Evolutionary conservation across 345 rosid species (phyloP), one percentile per base, ranked within the genome.

Genomic region (Linum lewisii): DNA sequence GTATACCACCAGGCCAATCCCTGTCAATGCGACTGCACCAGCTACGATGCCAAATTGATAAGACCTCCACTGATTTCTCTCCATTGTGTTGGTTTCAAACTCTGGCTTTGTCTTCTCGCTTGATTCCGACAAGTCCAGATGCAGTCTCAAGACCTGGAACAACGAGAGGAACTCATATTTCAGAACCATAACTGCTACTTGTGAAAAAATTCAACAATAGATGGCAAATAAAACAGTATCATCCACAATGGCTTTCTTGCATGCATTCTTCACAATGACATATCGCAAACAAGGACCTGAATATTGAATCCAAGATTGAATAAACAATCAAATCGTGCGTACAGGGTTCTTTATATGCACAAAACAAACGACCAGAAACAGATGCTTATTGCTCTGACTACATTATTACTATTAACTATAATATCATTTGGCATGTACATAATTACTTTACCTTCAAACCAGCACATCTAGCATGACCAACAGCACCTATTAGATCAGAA

Each of bases 401-500:
- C 16, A 8, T 16, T 11, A 1, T n/a, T n/a, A n/a, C n/a, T n/a
- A n/a, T n/a, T n/a, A n/a, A n/a, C n/a, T n/a, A n/a, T n/a, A n/a
- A n/a, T 38, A 15, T 20, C 8, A 11, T 20, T 29, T 49, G 16
- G 44, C 7, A 8, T 5, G 58, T 7, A 63, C 3, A 60, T 51
- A 63, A 23, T 11, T 16, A 22, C 14, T 56, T 61, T 67, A 90
- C 97, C 96, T 90, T 94, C 64, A 72, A 71, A 52, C 90, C 92
- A 5, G 54, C 24, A 26, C 88, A 81, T 76, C 85, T 82, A 32
- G 96, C 87, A 60, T 82, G 81, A 65, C 63, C 67, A 44, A 85
- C 76, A 23, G 95, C 96, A 71, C 87, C 73, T 60, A 77, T 62
- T 70, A 94, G 84, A 77, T 94, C 99, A 51, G 66, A 69, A 38